Base-by-base conservation (phyloP, 2,329 filamentous ascomycete species). In the Dactylellina cionopaga region DNA sequence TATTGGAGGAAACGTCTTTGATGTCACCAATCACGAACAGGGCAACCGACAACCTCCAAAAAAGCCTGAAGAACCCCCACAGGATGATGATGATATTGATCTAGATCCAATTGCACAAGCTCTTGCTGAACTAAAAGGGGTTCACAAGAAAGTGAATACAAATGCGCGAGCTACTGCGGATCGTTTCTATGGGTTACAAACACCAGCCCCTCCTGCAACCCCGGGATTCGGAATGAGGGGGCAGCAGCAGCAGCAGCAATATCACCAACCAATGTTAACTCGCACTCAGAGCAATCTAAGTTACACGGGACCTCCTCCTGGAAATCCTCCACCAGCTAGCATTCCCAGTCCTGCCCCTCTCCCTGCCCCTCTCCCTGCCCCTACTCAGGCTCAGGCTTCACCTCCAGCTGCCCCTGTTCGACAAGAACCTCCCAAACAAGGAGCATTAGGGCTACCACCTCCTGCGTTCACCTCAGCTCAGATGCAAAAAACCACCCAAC, bases 401-500 rank as follows among this genome's bases (percentile, higher is more conserved):
- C 44, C 31, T 11, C 25, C 51, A 31, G 17, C 39, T 19, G 29
- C 66, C 0, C 46, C 68, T 6, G 39, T 77, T 24, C 76, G 74
- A 52, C 60, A 59, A 29, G 66, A 77, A 75, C 58, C 85, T 92
- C 46, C 91, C 90, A 78, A 86, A 91, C 65, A 72, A n/a, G 73
- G 74, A 41, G 75, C 75, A 68, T 85, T 98, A 2, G 95, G 92
- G 59, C 91, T 94, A 10, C 96, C 95, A 1, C 90, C 94, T 68
- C 92, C 94, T 1, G 95, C 95, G 1, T 92, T 96, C 72, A 99
- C 96, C 0, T 91, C 92, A 2, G 91, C 90, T 74, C 92, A 95
- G 49, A 99, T 99, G 96, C 92, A 96, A 78, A 91, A 96, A 80
- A 92, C 93, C 2, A 95, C 92, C 0, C 90, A 96, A 77, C 92